Evolutionary conservation across 106 monocot genomes (phyloP).

Genomic region (Allium sativum): DNA sequence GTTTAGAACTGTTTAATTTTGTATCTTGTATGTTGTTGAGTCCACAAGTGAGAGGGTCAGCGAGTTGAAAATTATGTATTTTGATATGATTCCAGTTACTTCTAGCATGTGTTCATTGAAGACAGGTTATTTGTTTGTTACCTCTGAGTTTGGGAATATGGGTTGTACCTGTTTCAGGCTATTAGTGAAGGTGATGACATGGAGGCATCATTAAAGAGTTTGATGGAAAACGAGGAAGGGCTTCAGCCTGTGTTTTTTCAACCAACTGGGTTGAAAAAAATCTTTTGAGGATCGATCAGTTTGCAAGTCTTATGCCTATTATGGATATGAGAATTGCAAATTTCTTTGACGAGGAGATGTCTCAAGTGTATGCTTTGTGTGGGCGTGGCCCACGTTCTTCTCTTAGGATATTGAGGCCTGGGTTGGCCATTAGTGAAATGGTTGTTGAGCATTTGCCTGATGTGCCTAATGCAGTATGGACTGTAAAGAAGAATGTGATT

Average conservation of each 20-base stretch:
- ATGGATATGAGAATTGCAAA: conserved; percentile 92
- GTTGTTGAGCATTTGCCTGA: conserved; percentile 81
- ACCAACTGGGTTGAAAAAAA: conserved; percentile 77
- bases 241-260: conserved; percentile 97
- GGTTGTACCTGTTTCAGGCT: conserved; percentile 80
- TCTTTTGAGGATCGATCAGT: conserved; percentile 62
- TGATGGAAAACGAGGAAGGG: conserved; percentile 98
- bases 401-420: conserved; percentile 71
- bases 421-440: conserved; percentile 89
- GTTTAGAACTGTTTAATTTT: too few relatives aligned
- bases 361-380: conserved; percentile 79
- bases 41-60: conserved; percentile 56
- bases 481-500: conserved; percentile 84
- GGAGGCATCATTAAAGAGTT: conserved; percentile 76
- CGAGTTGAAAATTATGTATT: conserved; percentile 94
- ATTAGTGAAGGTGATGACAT: conserved; percentile 92
- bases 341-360: conserved; percentile 96
- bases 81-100: conserved; percentile 88
- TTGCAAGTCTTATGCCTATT: conserved; percentile 89
- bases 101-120: conserved; percentile 77
- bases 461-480: conserved; percentile 89
- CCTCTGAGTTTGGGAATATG: conserved; percentile 92
- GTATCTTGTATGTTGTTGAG: too few relatives aligned
- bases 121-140: conserved; percentile 78
- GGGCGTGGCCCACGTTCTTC: conserved; percentile 84